Conservation (phyloP, 202 grass and related monocot species). For the Dendrocalamus latiflorus region DNA sequence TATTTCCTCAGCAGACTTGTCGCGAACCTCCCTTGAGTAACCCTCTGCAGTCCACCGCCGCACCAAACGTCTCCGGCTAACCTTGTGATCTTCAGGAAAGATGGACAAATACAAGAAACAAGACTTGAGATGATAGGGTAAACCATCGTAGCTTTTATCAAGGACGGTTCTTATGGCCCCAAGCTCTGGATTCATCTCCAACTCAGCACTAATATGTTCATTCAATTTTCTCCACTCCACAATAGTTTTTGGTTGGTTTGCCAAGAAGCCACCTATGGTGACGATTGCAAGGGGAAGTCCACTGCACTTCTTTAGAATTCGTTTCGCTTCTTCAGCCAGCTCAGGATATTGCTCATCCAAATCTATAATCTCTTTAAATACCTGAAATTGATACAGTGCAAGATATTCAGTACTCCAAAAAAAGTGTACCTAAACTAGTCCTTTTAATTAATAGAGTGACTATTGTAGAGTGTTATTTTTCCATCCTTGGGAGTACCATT, state of each 20-base stretch:
- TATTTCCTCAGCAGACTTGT: no score
- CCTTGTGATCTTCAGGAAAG: not conserved
- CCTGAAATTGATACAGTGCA: not conserved
- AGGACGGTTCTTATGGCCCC: constrained; percentile 8
- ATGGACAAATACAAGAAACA: constrained; percentile 36
- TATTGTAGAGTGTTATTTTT: no score
- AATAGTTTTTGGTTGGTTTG: not conserved
- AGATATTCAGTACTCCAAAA: no score
- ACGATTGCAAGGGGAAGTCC: constrained; percentile 26
- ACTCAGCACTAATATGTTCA: not conserved
- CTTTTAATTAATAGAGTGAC: no score
- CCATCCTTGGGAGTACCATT: no score
- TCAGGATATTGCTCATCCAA: not conserved
- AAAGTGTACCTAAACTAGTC: no score
- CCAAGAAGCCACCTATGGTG: constrained; percentile 14
- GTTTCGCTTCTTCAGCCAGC: not conserved
- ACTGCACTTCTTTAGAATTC: constrained; percentile 19
- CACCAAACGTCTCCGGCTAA: no score
- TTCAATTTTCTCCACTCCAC: constrained; percentile 14
- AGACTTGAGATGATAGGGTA: constrained; percentile 25
- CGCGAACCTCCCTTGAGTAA: no score
- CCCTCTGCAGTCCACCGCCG: no score
- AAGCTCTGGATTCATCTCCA: constrained; percentile 17
- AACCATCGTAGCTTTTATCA: constrained; percentile 11
- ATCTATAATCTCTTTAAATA: not conserved